phyloP scores from a whole-genome alignment of 768 basidiomycete species.

The Astraeus odoratus region DNA sequence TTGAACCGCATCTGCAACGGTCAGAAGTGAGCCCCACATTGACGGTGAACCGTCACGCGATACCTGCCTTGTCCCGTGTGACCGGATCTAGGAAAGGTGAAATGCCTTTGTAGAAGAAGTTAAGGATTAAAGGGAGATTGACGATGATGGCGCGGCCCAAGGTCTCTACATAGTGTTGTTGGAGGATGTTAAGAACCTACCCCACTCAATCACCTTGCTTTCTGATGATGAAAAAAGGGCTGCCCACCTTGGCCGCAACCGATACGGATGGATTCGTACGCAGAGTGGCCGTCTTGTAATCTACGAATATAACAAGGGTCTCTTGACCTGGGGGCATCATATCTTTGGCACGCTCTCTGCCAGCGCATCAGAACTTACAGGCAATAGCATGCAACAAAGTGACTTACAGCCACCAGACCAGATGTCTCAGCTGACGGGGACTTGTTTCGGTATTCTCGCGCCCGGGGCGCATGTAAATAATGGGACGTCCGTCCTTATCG shows the following conservation, averaged over 20 bases:
- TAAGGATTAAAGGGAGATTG: constrained; percentile 69
- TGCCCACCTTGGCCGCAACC: constrained; percentile 63
- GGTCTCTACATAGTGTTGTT: constrained; percentile 86
- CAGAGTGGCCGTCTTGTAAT: constrained; percentile 78
- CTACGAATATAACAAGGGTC: constrained; percentile 75
- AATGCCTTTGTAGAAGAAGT: constrained; percentile 79
- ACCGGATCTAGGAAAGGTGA: constrained; percentile 83
- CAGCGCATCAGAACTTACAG: constrained; percentile 5
- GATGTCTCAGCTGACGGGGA: constrained; percentile 74
- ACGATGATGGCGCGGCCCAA: constrained; percentile 79
- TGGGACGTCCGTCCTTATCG: constrained; percentile 80
- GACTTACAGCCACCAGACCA: constrained; percentile 83
- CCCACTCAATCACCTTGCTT: not conserved
- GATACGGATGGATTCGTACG: constrained; percentile 81
- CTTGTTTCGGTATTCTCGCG: constrained; percentile 76
- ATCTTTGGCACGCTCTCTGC: constrained; percentile 83
- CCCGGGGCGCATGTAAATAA: constrained; percentile 85
- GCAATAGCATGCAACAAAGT: not conserved
- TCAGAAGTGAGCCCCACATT: not conserved
- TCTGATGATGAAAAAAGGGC: not conserved
- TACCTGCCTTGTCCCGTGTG: constrained; percentile 71
- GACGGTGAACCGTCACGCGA: not conserved
- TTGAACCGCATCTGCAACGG: constrained; percentile 75
- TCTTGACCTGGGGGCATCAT: constrained; percentile 83
- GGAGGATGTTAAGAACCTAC: constrained; percentile 69